Percentiles rank a stretch among this genome's conserved stretches.
Conservation (phyloP, 305 asterid species). For the Solanum hybrid region DNA sequence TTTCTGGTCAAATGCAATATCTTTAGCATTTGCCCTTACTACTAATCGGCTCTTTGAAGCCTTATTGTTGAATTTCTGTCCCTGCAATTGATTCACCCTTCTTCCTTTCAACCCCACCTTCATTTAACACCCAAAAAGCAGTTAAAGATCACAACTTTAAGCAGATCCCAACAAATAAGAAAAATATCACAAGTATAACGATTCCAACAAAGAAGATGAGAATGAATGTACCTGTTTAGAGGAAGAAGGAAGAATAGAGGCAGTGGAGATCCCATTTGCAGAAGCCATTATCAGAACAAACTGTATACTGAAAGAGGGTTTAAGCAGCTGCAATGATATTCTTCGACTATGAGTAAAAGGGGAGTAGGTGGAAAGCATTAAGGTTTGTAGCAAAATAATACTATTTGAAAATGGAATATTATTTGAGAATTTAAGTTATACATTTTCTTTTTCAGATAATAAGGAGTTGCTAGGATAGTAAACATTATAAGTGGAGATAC, state of each 20-base stretch:
- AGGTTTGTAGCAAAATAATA: not conserved
- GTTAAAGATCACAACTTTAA: not conserved
- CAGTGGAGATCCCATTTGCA: conserved; percentile 55
- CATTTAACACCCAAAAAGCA: not conserved
- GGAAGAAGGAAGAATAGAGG: conserved; percentile 41
- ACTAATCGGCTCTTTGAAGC: conserved; percentile 48
- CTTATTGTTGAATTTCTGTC: conserved; percentile 43
- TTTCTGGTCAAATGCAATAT: conserved; percentile 79
- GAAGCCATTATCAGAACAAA: conserved; percentile 47
- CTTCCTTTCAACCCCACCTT: conserved; percentile 49
- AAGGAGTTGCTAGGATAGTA: not conserved
- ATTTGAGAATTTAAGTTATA: not conserved
- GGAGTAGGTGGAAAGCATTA: not conserved
- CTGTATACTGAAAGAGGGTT: not conserved
- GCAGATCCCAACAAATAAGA: not conserved
- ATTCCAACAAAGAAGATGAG: not conserved
- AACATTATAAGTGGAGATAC: not conserved
- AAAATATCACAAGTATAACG: not conserved
- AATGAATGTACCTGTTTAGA: conserved; percentile 29
- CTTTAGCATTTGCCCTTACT: conserved; percentile 84
- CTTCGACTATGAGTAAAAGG: not conserved
- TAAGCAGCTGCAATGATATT: not conserved
- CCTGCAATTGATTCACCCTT: conserved; percentile 52
- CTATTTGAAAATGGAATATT: not conserved
- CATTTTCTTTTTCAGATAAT: not conserved